Percentiles rank a stretch among this genome's conserved stretches.
Evolutionary conservation across 495 filamentous ascomycete genomes (phyloP).

Genomic region (Cladorrhinum samala): DNA sequence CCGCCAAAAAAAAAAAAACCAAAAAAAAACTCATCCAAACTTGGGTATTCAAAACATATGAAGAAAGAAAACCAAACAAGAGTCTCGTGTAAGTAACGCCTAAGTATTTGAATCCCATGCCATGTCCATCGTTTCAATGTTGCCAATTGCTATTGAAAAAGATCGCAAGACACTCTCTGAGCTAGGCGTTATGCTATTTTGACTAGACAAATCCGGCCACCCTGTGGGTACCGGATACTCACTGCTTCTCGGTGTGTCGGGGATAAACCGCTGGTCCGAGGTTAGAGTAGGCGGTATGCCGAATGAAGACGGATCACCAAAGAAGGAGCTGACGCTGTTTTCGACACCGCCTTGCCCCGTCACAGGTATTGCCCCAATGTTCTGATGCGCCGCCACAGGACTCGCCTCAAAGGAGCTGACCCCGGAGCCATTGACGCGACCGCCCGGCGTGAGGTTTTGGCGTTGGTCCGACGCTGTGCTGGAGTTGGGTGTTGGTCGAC

Average conservation of each 20-base stretch:
- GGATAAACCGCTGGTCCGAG: conserved; percentile 17
- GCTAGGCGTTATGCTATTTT: conserved; percentile 43
- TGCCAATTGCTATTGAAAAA: too few species aligned
- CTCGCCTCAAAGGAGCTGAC: conserved; percentile 43
- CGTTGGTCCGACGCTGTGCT: conserved; percentile 40
- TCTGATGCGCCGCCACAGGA: conserved; percentile 35
- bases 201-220: conserved; percentile 32
- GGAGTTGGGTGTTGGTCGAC: conserved; percentile 48
- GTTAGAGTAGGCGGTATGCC: conserved; percentile 27
- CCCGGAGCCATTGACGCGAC: conserved; percentile 21
- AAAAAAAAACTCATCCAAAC: too few species aligned
- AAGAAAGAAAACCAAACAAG: too few species aligned
- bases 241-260: conserved; percentile 14
- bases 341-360: conserved; percentile 19
- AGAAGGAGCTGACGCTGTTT: conserved; percentile 22
- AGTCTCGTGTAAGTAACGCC: too few species aligned
- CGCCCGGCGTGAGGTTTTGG: conserved; percentile 21
- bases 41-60: too few species aligned
- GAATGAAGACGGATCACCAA: conserved; percentile 26
- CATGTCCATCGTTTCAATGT: conserved; percentile 40
- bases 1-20: too few species aligned
- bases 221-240: conserved; percentile 33
- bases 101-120: conserved; percentile 22
- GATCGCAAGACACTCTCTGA: conserved; percentile 44
- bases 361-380: conserved; percentile 17